Evolutionary conservation across 305 asterid genomes (phyloP), one percentile per base, ranked within the genome.

Genomic region (Fraxinus dipetala): DNA sequence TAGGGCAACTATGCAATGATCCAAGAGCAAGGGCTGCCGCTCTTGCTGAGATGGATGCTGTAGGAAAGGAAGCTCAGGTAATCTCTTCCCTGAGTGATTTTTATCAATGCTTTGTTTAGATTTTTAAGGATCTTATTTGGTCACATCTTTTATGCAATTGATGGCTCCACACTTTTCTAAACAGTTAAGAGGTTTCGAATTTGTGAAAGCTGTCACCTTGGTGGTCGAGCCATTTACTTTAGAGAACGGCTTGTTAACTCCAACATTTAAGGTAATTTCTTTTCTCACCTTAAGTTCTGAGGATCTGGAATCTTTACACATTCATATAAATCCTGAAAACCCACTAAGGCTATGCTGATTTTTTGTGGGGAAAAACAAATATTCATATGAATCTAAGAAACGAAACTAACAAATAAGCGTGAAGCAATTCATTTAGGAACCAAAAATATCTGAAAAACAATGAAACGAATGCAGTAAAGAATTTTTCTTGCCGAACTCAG

Each of bases 131-230:
- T 10, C 35, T 11, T 72, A 45, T 79, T 22, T 79, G 32, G 32
- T 59, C 38, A 8, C 22, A 61, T 73, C 54, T 80, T 73, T 34
- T 75, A 59, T 79, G 72, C 78, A 43, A 70, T 20, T 84, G 54
- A 76, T 80, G 51, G 72, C 79, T 80, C 76, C 36, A 82, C 43
- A 32, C 77, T 34, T 80, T 65, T 59, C n/a, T 75, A 38, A 26
- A 72, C 94, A 96, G 99, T 80, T 94, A 88, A 90, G 98, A 86
- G 98, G 99, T 32, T 96, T 96, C 18, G 98, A 96, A 88, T 94
- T 90, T 77, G 97, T 87, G 70, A 96, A 94, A 89, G 96, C 96
- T 34, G 90, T 96, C 77, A 93, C 97, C 1, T 90, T 96, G 85
- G 91, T 92, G 84, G 84, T 85, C 6, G 99, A 96, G 89, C 98